Evolutionary conservation across 768 basidiomycete species (phyloP).

Genomic region (Mycena floridula): DNA sequence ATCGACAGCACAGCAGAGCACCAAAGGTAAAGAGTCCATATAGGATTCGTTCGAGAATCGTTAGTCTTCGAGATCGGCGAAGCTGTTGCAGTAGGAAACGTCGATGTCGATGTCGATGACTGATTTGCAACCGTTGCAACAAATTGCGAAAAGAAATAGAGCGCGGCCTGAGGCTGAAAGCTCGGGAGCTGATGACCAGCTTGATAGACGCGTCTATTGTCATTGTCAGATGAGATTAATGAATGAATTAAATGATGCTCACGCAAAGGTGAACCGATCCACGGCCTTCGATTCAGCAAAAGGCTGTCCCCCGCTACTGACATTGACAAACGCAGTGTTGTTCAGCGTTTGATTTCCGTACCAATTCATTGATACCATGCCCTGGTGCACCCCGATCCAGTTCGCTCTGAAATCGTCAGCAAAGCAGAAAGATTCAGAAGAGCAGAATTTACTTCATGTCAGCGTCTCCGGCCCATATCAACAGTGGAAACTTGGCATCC

Average conservation of each 20-base stretch:
- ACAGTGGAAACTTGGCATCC: slow-evolving; percentile 1
- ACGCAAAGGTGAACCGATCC: slow-evolving; percentile 1
- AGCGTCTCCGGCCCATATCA: slow-evolving; percentile 7
- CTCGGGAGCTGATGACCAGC: too few relatives aligned
- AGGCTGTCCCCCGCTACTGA: not conserved
- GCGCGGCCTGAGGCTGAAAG: too few relatives aligned
- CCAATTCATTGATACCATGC: slow-evolving; percentile 3
- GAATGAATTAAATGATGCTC: not conserved
- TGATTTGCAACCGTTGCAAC: too few relatives aligned
- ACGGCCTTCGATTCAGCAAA: slow-evolving; percentile 2
- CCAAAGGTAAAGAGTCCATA: too few relatives aligned
- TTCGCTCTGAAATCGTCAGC: not conserved
- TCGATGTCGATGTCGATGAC: too few relatives aligned
- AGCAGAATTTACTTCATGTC: slow-evolving; percentile 1
- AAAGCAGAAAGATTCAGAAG: not conserved
- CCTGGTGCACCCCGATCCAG: slow-evolving; percentile 4
- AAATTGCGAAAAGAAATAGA: too few relatives aligned
- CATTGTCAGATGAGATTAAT: too few relatives aligned
- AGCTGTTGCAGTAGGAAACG: too few relatives aligned
- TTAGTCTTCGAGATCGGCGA: too few relatives aligned
- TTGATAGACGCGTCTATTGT: too few relatives aligned
- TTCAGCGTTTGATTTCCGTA: slow-evolving; percentile 4
- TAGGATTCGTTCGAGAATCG: too few relatives aligned
- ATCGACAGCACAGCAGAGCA: too few relatives aligned
- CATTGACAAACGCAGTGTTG: slow-evolving; percentile 21